Conservation (phyloP, 2,329 filamentous ascomycete species). For the Tolypocladium ovalisporum region DNA sequence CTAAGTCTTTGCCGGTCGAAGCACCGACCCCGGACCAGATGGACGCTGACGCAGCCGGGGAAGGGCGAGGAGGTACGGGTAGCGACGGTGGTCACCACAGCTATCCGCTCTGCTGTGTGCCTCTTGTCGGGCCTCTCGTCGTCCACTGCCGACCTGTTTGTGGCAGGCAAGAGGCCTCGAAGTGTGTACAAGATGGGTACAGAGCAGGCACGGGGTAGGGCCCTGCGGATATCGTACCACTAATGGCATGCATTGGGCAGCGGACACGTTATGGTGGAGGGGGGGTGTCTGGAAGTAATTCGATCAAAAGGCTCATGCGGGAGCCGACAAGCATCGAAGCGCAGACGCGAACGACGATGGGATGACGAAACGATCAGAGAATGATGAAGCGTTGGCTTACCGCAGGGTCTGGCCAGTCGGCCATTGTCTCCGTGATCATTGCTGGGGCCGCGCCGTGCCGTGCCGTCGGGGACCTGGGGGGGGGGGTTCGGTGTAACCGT, state of each 20-base stretch:
- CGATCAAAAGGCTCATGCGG: background rate
- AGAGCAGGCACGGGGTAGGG: background rate
- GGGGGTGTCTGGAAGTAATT: background rate
- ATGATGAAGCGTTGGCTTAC: background rate
- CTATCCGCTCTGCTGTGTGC: background rate
- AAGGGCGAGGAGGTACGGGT: background rate
- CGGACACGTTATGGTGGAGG: background rate
- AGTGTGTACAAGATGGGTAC: background rate
- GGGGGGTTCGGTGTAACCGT: background rate
- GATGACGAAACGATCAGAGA: background rate
- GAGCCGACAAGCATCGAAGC: background rate
- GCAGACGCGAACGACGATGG: background rate
- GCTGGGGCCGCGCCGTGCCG: background rate
- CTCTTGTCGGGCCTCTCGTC: background rate
- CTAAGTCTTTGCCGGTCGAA: slow-evolving; percentile 1
- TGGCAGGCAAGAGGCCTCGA: background rate
- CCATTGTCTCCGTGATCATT: background rate
- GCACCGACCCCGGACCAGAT: background rate
- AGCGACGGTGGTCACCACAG: background rate
- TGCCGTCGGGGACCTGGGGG: background rate
- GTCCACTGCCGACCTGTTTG: background rate
- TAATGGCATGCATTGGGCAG: background rate
- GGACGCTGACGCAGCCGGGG: background rate
- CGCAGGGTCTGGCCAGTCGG: background rate
- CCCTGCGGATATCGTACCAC: background rate